Base-by-base conservation (phyloP, 2,329 filamentous ascomycete genomes). In the Exophiala viscosa region DNA sequence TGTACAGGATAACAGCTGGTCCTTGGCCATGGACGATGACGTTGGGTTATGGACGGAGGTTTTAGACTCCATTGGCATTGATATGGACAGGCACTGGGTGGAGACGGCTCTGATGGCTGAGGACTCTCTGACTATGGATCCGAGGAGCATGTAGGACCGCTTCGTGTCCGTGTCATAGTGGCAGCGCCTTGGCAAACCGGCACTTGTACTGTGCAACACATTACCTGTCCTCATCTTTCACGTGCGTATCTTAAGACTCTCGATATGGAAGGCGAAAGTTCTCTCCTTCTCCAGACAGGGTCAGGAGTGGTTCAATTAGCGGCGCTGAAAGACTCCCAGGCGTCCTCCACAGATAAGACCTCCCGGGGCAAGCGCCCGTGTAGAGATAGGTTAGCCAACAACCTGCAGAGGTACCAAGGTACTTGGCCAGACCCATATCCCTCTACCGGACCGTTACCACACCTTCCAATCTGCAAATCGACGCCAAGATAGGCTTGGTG, bases 1-100 rank as follows among this genome's bases (percentile, higher is more conserved):
- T 9, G 14, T 39, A 5, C 35, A 4, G 35, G 35, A 39, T 15
- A 39, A 10, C 5, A 39, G 35, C 17, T 39, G 35, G 35, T 39
- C 35, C n/a, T 39, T 39, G 13, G 35, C 35, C 13, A 41, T 42
- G 28, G 38, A 44, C 15, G 47, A 64, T 65, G 60, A 62, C 65
- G 64, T 57, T 10, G 41, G 15, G 6, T 10, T 43, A 10, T 47
- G 51, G 45, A 55, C 50, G 42, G 38, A 61, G 31, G 54, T 49
- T 8, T 32, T 55, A 20, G 46, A 45, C 15, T 55, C 28, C 15
- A 46, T 58, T 10, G 47, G 23, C 36, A 78, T 93, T 8, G 47
- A 50, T 15, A 50, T 50, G 47, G 47, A 50, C 31, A 41, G 47
- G 28, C 47, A 50, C 10, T 50, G 47, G 47, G 40, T 50, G 8